Conservation (phyloP, 1,284 basidiomycete genomes). For the Leucoagaricus sp. region DNA sequence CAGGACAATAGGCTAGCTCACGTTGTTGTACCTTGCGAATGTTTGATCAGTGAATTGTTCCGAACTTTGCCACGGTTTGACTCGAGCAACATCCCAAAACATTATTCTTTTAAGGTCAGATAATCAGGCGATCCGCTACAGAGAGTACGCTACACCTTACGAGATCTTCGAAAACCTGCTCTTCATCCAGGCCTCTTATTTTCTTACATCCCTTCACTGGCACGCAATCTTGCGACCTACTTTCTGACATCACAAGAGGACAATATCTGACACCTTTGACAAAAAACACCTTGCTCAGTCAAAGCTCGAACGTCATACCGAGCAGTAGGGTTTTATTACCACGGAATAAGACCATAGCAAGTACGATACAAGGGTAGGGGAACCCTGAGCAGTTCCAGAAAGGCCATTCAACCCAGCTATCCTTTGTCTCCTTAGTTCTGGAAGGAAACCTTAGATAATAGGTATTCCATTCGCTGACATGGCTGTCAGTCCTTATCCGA, state of each 20-base stretch:
- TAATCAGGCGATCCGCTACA: no score
- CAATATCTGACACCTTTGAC: constrained; percentile 71
- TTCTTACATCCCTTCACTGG: constrained; percentile 74
- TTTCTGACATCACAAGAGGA: constrained; percentile 70
- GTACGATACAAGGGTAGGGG: constrained; percentile 84
- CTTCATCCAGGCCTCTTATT: constrained; percentile 86
- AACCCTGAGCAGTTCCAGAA: constrained; percentile 95
- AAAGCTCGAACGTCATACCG: constrained; percentile 37
- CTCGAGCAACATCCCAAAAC: no score
- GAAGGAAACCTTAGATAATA: constrained; percentile 86
- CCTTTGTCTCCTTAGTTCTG: constrained; percentile 90
- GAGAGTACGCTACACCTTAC: constrained; percentile 79
- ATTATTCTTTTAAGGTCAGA: no score
- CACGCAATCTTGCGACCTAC: constrained; percentile 75
- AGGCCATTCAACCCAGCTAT: constrained; percentile 92
- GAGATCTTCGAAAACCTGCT: constrained; percentile 87
- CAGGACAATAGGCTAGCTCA: no score
- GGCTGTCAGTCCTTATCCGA: constrained; percentile 27
- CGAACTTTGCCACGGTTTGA: no score
- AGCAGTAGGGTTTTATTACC: constrained; percentile 15
- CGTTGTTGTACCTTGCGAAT: no score
- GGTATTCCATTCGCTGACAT: constrained; percentile 36
- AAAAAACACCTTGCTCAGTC: constrained; percentile 49
- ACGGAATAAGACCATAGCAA: constrained; percentile 42
- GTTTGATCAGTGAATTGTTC: no score